Evolutionary conservation across 2,329 filamentous ascomycete genomes (phyloP).

Genomic region (Colletotrichum sp.): DNA sequence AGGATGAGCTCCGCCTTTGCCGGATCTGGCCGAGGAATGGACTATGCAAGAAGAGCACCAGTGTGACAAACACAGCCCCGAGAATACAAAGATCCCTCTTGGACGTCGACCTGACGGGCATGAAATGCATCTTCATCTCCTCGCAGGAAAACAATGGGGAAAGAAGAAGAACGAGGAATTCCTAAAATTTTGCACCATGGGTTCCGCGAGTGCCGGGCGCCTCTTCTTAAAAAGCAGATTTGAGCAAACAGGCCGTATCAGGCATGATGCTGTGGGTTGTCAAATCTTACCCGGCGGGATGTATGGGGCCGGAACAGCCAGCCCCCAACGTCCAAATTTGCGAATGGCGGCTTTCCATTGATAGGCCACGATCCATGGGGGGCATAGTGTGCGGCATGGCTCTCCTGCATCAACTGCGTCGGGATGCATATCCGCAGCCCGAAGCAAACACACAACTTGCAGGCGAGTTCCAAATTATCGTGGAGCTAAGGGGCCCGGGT

Average conservation of each 20-base stretch:
- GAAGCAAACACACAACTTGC: neutral
- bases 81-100: neutral
- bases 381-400: neutral
- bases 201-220: neutral
- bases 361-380: neutral
- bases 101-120: neutral
- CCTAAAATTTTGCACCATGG: neutral
- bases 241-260: neutral
- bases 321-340: neutral
- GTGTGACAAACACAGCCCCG: neutral
- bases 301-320: neutral
- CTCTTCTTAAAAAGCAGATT: neutral
- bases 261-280: neutral
- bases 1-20: neutral
- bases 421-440: neutral
- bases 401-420: neutral
- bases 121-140: neutral
- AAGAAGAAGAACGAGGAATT: neutral
- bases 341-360: neutral
- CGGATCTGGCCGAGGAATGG: neutral
- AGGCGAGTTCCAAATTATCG: neutral
- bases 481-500: neutral
- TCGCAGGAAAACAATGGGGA: neutral
- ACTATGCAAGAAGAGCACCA: neutral
- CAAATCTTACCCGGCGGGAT: neutral